Evolutionary conservation across 345 rosid species (phyloP).

Genomic region (Gossypium stocksii): DNA sequence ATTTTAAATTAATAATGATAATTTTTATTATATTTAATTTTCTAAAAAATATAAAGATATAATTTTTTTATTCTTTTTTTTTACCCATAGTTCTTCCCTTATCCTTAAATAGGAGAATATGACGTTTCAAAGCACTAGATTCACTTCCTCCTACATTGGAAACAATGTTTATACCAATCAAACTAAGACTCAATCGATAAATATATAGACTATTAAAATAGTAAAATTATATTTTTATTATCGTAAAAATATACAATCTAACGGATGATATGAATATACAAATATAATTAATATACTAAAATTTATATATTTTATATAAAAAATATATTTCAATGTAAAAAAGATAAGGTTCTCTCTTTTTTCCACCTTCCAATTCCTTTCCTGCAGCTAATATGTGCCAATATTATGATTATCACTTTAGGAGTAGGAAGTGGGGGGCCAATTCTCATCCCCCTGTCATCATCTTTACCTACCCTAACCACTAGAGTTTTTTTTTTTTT

Average conservation of each 20-base stretch:
- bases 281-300: background rate
- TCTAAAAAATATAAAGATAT: no score
- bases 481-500: slow-evolving; percentile 21
- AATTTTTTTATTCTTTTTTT: no score
- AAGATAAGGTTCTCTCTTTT: background rate
- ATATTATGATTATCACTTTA: background rate
- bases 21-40: no score
- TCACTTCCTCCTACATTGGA: fast-evolving
- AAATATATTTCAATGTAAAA: background rate
- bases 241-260: no score
- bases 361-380: background rate
- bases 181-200: no score
- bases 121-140: fast-evolving
- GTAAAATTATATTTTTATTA: no score
- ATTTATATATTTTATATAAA: background rate
- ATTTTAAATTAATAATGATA: no score
- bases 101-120: fast-evolving
- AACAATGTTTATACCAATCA: fast-evolving
- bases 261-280: background rate
- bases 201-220: no score
- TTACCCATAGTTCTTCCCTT: fast-evolving
- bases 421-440: slow-evolving; percentile 12
- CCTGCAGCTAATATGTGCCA: background rate
- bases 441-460: slow-evolving; percentile 36
- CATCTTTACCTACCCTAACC: slow-evolving; percentile 71